phyloP scores from a whole-genome alignment of 805 yeast genomes.

The Lachancea sp. region DNA sequence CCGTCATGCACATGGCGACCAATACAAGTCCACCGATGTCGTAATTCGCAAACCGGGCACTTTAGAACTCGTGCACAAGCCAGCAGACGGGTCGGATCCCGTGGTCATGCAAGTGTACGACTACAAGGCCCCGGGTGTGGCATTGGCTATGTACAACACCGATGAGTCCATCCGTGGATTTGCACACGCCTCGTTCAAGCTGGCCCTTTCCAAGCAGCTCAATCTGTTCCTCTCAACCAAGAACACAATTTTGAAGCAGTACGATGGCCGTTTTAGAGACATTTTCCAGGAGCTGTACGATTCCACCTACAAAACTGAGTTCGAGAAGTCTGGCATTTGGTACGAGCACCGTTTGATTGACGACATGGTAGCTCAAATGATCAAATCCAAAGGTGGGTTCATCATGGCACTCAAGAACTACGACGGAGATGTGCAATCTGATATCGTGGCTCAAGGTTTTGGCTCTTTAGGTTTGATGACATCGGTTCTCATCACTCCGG shows the following conservation, averaged over 20 bases:
- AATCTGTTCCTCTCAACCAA: slow-evolving; percentile 68
- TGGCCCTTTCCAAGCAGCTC: slow-evolving; percentile 58
- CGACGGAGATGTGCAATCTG: slow-evolving; percentile 83
- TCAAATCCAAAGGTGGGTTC: slow-evolving; percentile 77
- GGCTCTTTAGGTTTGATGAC: slow-evolving; percentile 84
- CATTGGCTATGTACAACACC: slow-evolving; percentile 77
- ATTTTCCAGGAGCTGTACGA: slow-evolving; percentile 67
- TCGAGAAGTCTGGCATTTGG: slow-evolving; percentile 56
- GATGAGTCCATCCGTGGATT: slow-evolving; percentile 71
- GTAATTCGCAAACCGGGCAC: slow-evolving; percentile 57
- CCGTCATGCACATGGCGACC: slow-evolving; percentile 83
- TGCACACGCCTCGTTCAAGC: slow-evolving; percentile 73
- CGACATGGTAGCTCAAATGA: slow-evolving; percentile 87
- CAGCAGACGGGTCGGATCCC: slow-evolving; percentile 48
- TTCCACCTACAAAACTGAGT: slow-evolving; percentile 45
- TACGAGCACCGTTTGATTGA: slow-evolving; percentile 80
- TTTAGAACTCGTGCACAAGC: slow-evolving; percentile 59
- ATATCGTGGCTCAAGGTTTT: slow-evolving; percentile 81
- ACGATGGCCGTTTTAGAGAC: slow-evolving; percentile 79
- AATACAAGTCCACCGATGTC: slow-evolving; percentile 73
- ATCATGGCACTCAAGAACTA: slow-evolving; percentile 77
- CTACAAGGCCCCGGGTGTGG: slow-evolving; percentile 59
- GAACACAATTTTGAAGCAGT: slow-evolving; percentile 74
- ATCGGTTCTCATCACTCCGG: slow-evolving; percentile 75
- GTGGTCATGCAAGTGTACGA: slow-evolving; percentile 45